Conservation (phyloP, 345 rosid species). For the Murraya koenigii region DNA sequence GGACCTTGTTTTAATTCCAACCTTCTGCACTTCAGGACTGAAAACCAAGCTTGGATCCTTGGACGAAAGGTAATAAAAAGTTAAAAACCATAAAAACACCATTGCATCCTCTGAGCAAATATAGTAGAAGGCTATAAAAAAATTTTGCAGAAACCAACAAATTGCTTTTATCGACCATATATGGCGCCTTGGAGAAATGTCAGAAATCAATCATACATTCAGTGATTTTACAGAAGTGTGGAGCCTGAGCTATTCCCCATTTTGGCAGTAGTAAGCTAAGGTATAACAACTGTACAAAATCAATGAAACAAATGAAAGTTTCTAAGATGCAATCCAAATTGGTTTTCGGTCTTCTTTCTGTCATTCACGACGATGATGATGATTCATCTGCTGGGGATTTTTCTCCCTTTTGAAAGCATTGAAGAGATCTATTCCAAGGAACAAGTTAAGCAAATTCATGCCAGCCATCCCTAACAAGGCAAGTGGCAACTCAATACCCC, state of each 20-base stretch:
- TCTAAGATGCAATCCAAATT: not conserved
- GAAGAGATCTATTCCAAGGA: constrained; percentile 77
- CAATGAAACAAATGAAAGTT: constrained; percentile 5
- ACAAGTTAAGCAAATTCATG: constrained; percentile 70
- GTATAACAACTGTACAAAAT: not conserved
- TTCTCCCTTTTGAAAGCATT: constrained; percentile 69
- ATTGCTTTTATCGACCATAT: not conserved
- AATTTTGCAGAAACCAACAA: not conserved
- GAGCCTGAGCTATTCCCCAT: not conserved
- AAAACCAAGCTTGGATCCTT: not conserved
- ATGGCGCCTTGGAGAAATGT: too few relatives aligned
- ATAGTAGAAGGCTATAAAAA: not conserved
- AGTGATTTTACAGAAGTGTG: not conserved
- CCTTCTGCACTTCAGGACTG: too few relatives aligned
- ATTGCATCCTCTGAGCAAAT: not conserved
- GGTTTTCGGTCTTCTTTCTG: not conserved
- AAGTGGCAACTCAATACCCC: constrained; percentile 76
- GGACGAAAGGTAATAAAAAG: not conserved
- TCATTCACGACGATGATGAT: constrained; percentile 21
- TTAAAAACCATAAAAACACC: not conserved
- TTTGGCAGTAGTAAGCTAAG: not conserved
- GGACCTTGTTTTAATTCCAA: too few relatives aligned
- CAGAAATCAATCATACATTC: not conserved
- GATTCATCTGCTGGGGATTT: constrained; percentile 21
- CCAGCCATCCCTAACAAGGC: constrained; percentile 86